phyloP scores from a whole-genome alignment of 495 filamentous ascomycete genomes.

The Trichocladium uniseriatum region DNA sequence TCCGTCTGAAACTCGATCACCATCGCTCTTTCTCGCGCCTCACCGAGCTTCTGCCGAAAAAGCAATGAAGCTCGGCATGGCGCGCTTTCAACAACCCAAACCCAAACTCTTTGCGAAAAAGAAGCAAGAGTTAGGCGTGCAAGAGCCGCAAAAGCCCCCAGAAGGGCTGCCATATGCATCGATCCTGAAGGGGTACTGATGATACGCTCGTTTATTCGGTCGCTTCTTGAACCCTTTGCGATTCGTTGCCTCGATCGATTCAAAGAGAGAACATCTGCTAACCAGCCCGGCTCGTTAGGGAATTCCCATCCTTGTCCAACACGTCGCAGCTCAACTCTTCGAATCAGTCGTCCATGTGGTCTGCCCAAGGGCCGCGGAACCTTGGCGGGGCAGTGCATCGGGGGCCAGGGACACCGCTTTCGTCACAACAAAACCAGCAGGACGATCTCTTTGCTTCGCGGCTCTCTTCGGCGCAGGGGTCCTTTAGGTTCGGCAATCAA shows the following conservation, averaged over 20 bases:
- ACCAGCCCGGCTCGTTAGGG: constrained; percentile 39
- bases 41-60: neutral
- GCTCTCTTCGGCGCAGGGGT: constrained; percentile 48
- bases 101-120: constrained; percentile 8
- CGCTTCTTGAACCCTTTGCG: neutral
- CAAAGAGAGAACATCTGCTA: constrained; percentile 1
- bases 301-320: constrained; percentile 76
- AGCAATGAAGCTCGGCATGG: neutral
- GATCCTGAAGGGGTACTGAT: constrained; percentile 23
- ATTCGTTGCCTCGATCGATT: neutral
- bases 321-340: constrained; percentile 49
- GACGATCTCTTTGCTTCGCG: constrained; percentile 52
- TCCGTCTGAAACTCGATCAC: too few species aligned
- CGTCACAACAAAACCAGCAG: constrained; percentile 47
- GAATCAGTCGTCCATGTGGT: constrained; percentile 51
- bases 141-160: constrained; percentile 4
- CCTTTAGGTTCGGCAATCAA: constrained; percentile 47
- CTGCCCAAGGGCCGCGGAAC: constrained; percentile 35
- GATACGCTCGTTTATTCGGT: neutral
- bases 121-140: constrained; percentile 1
- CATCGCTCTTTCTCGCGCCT: neutral
- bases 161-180: constrained; percentile 22
- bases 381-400: constrained; percentile 53
- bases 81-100: neutral
- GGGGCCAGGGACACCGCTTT: constrained; percentile 48